phyloP scores from a whole-genome alignment of 495 filamentous ascomycete genomes.

The Thozetella sp. region DNA sequence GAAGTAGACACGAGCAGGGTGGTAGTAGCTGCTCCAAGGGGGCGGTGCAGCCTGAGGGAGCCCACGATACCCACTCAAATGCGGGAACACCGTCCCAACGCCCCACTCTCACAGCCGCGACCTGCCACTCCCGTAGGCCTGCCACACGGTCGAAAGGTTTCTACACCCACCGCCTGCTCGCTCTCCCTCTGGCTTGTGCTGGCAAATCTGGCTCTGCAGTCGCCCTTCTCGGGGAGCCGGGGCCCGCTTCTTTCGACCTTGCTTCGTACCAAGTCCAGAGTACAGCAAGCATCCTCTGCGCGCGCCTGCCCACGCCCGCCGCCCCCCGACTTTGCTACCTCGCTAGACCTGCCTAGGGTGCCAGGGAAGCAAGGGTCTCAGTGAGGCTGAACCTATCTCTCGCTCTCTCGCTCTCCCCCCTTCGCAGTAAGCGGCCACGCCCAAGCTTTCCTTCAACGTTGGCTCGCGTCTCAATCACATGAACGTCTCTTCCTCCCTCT shows the following conservation, averaged over 20 bases:
- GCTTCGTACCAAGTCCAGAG: not conserved
- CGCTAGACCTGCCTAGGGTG: too few species aligned
- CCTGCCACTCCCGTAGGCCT: not conserved
- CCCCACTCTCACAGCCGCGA: not conserved
- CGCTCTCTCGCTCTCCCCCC: not conserved
- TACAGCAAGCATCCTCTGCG: too few species aligned
- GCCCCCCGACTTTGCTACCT: too few species aligned
- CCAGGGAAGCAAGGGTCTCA: too few species aligned
- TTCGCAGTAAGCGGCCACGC: not conserved
- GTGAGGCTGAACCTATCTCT: not conserved
- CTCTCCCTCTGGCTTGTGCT: too few species aligned
- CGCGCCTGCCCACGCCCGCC: too few species aligned
- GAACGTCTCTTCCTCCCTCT: not conserved
- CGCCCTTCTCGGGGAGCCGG: not conserved
- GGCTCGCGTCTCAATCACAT: not conserved
- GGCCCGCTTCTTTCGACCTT: not conserved
- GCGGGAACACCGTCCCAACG: not conserved
- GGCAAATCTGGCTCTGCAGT: not conserved
- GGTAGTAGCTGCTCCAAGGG: not conserved
- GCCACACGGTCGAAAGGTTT: not conserved
- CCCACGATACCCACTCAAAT: not conserved
- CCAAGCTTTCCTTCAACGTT: conserved; percentile 1
- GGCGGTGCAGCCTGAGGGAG: not conserved
- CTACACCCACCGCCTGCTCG: too few species aligned
- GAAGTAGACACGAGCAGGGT: not conserved